These are phyloP conservation scores for Epichloe gansuensis DNA, from an alignment of 2,329 filamentous ascomycete genomes.

Conservation along the genomic window DNA sequence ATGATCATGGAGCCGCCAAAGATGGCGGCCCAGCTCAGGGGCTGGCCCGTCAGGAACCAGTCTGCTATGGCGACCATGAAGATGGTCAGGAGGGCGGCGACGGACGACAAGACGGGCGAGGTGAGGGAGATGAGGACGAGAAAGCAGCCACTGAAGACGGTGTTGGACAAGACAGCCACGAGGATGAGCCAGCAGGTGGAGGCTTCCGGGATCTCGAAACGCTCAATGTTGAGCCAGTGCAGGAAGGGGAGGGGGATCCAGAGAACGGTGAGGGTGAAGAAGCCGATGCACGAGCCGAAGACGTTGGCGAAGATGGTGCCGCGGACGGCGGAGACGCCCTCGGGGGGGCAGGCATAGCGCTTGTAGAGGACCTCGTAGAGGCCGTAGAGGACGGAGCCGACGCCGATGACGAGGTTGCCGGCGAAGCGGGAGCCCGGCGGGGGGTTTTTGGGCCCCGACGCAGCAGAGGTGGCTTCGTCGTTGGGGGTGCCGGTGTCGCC, in stretches of 20 bases:
- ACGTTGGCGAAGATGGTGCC: constrained; percentile 93
- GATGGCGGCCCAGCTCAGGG: constrained; percentile 62
- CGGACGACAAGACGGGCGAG: constrained; percentile 80
- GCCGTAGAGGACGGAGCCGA: constrained; percentile 84
- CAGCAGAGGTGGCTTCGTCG: constrained; percentile 21
- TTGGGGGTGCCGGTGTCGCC: constrained; percentile 50
- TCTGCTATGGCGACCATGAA: constrained; percentile 92
- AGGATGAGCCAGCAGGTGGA: constrained; percentile 68
- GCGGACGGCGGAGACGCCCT: constrained; percentile 71
- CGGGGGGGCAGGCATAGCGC: constrained; percentile 85
- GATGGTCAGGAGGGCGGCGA: constrained; percentile 88
- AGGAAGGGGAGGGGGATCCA: constrained; percentile 87
- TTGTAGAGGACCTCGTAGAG: constrained; percentile 98
- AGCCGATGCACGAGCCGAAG: constrained; percentile 76
- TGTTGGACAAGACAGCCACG: constrained; percentile 75
- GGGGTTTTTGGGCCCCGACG: constrained; percentile 1
- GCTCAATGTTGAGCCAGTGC: constrained; percentile 66
- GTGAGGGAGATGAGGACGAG: constrained; percentile 87
- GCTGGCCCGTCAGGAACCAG: constrained; percentile 69
- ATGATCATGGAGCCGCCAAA: constrained; percentile 80
- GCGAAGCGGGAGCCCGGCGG: constrained; percentile 53
- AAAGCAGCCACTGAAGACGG: constrained; percentile 84
- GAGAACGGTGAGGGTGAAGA: constrained; percentile 73
- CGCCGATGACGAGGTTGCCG: constrained; percentile 84
- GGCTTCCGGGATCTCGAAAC: constrained; percentile 68